Conservation (phyloP, 2,329 filamentous ascomycete species). For the Metarhizium rileyi region DNA sequence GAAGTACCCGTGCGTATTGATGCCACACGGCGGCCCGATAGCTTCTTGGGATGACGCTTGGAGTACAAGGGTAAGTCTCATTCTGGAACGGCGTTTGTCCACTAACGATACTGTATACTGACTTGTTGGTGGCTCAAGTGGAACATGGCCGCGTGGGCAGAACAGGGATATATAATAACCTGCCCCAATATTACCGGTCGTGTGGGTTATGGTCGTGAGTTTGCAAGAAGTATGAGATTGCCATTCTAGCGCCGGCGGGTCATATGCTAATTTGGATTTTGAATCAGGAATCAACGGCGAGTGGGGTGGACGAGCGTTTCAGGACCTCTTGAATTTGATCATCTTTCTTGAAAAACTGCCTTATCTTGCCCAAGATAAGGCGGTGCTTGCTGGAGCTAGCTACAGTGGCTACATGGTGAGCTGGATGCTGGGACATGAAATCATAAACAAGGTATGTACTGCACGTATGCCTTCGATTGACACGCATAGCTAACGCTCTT, state of each 20-base stretch:
- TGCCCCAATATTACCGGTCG: constrained; percentile 50
- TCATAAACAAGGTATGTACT: constrained; percentile 33
- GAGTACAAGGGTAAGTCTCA: constrained; percentile 30
- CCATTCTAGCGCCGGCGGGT: not conserved
- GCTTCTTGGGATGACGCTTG: constrained; percentile 43
- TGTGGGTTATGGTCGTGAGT: constrained; percentile 40
- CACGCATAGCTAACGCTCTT: not conserved
- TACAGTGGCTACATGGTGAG: constrained; percentile 54
- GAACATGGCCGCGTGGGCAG: constrained; percentile 47
- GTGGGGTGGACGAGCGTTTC: constrained; percentile 45
- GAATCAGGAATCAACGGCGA: constrained; percentile 34
- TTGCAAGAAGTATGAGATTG: constrained; percentile 18
- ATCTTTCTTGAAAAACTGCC: constrained; percentile 39
- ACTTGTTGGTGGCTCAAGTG: constrained; percentile 22
- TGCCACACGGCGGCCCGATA: constrained; percentile 32
- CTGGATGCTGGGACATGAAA: constrained; percentile 44
- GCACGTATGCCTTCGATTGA: not conserved
- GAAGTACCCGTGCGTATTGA: constrained; percentile 28
- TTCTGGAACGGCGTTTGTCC: not conserved
- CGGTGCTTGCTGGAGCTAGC: constrained; percentile 41
- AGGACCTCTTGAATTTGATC: constrained; percentile 45
- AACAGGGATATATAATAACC: constrained; percentile 52
- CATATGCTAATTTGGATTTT: not conserved
- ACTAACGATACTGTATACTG: not conserved
- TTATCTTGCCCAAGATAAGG: constrained; percentile 43